Percentiles rank a stretch among this genome's conserved stretches.
These are phyloP conservation scores for Boletus sp. DNA, from an alignment of 768 basidiomycete genomes.

Conservation along the genomic window DNA sequence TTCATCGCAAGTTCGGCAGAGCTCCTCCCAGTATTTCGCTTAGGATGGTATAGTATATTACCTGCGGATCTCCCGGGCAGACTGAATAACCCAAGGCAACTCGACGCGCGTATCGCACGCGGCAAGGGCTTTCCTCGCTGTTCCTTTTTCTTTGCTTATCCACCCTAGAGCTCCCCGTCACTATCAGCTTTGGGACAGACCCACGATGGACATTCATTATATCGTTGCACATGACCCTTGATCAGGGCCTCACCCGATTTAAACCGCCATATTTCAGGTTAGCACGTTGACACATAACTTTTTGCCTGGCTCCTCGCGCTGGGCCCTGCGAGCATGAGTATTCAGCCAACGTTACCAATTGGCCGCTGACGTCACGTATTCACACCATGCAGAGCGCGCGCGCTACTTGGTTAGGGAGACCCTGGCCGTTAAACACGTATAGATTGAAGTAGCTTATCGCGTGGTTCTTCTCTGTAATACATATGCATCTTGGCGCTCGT, in stretches of 20 bases:
- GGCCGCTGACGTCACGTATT: not conserved
- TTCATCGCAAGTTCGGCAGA: conserved; percentile 51
- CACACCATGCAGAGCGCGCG: conserved; percentile 56
- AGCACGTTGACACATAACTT: conserved; percentile 61
- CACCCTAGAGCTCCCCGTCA: conserved; percentile 50
- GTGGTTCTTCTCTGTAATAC: too few species aligned
- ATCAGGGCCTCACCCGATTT: conserved; percentile 67
- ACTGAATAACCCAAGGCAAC: conserved; percentile 47
- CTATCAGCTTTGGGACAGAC: conserved; percentile 60
- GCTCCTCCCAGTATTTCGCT: not conserved
- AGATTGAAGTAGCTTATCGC: conserved; percentile 10
- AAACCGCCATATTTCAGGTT: conserved; percentile 69
- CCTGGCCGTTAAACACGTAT: conserved; percentile 53
- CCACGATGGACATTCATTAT: conserved; percentile 22
- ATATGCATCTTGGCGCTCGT: too few species aligned
- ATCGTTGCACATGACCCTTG: not conserved
- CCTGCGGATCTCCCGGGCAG: conserved; percentile 46
- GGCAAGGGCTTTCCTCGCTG: conserved; percentile 34
- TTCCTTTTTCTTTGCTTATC: not conserved
- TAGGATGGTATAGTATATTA: conserved; percentile 53
- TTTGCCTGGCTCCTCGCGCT: conserved; percentile 66
- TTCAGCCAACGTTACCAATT: not conserved
- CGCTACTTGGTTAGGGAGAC: conserved; percentile 59
- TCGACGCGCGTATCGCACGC: conserved; percentile 56
- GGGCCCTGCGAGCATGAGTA: conserved; percentile 69